Conservation (phyloP, 192 early-diverging fungal species). For the Coemansia umbellata region DNA sequence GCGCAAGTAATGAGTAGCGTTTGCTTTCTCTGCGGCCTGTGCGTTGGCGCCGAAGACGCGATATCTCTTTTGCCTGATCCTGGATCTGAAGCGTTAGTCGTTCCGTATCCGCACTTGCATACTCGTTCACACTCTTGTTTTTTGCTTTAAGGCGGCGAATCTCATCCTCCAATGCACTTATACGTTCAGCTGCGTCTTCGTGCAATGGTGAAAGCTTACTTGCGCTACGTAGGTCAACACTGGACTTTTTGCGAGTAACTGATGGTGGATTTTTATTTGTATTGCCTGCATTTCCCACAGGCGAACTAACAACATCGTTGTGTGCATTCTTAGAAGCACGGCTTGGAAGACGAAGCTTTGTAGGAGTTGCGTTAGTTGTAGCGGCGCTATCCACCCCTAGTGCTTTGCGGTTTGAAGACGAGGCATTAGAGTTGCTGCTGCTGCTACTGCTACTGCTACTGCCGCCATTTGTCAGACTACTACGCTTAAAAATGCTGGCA, state of each 20-base stretch:
- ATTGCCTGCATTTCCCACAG: too few species aligned
- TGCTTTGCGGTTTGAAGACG: background rate
- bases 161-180: slow-evolving; percentile 21
- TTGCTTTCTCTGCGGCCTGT: slow-evolving; percentile 32
- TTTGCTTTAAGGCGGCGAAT: slow-evolving; percentile 17
- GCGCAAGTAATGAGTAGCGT: slow-evolving; percentile 34
- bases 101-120: slow-evolving; percentile 20
- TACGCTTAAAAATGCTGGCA: too few species aligned
- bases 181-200: background rate
- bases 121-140: slow-evolving; percentile 7
- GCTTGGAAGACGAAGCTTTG: slow-evolving; percentile 40
- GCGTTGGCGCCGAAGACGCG: slow-evolving; percentile 33
- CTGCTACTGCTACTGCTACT: background rate
- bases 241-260: slow-evolving; percentile 3
- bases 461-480: too few species aligned
- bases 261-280: background rate
- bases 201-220: background rate
- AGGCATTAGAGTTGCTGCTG: background rate
- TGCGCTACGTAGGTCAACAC: background rate
- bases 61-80: slow-evolving; percentile 40
- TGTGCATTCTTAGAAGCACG: slow-evolving; percentile 10
- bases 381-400: slow-evolving; percentile 14
- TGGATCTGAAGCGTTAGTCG: slow-evolving; percentile 39
- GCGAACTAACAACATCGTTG: too few species aligned
- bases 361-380: slow-evolving; percentile 13